Evolutionary conservation across 768 basidiomycete genomes (phyloP), one percentile per base, ranked within the genome.

Genomic region (Termitomyces sp.): DNA sequence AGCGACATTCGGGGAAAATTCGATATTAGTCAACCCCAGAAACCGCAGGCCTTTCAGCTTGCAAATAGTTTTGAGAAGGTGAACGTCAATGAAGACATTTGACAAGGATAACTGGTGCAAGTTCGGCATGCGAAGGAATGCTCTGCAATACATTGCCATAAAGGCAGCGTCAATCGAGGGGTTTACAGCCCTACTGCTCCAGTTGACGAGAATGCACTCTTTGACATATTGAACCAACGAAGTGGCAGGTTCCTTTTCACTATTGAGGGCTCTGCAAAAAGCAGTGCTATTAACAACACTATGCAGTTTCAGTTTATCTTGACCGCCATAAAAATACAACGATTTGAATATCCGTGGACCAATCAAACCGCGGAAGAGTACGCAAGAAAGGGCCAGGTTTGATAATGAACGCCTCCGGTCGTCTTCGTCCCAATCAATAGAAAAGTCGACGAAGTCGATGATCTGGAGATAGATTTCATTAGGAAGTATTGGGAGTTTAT

Each of bases 391-490:
- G 6, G 75, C 73, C 25, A 82, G 69, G 25, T 60, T 68, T 10
- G 63, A 64, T 3, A 75, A 55, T 8, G 58, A 47, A 16, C 43
- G 59, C 17, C 59, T 64, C 32, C 59, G 57, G n/a, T 73, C 63
- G 3, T 50, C 46, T 7, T 47, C 46, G 40, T 59, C 55, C 34
- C 54, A 58, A 0, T 62, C 50, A 17, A 62, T 53, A 0, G 63
- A 48, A 21, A 69, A 66, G 34, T 59, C 60, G 5, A 79, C 41
- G 34, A 65, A 63, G n/a, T 67, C 68, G 43, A 78, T 71, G n/a
- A 81, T 77, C 50, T 69, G 62, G 5, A 73, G 58, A 51, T 79
- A 80, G 19, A 81, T 67, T 57, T 82, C 80, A 57, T 71, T 73
- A 2, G 79, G 79, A 53, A 82, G 70, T 5, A 69, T 61, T 17